Evolutionary conservation across 257 asterid genomes (phyloP).

Genomic region (Nicotiana obtusifolia): DNA sequence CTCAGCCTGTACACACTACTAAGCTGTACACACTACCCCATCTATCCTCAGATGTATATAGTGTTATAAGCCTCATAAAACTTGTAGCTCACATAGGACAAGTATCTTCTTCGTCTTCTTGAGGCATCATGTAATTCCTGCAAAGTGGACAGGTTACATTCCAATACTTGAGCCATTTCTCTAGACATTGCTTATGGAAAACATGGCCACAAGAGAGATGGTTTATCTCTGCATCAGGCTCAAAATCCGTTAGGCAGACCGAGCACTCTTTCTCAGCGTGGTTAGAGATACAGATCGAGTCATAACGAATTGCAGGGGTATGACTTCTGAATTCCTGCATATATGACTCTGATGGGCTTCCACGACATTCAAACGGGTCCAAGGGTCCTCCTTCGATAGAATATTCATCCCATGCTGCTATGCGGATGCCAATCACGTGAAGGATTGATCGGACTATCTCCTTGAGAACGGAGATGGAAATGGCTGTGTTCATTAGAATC

Average conservation of each 20-base stretch:
- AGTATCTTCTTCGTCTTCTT: conserved; percentile 52
- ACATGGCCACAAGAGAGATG: conserved; percentile 73
- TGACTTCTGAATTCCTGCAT: conserved; percentile 71
- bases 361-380: conserved; percentile 36
- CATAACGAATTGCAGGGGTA: conserved; percentile 56
- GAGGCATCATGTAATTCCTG: conserved; percentile 66
- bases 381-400: conserved; percentile 36
- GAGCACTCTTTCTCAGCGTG: conserved; percentile 54
- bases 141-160: conserved; percentile 88
- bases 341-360: conserved; percentile 53
- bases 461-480: conserved; percentile 71
- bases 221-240: conserved; percentile 62
- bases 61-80: background rate
- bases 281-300: conserved; percentile 29
- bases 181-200: conserved; percentile 70
- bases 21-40: conserved; percentile 34
- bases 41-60: background rate
- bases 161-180: conserved; percentile 83
- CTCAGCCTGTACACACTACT: conserved; percentile 31
- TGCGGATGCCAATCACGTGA: conserved; percentile 57
- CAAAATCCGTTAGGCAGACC: conserved; percentile 65
- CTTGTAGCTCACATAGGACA: conserved; percentile 67
- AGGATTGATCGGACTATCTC: conserved; percentile 67
- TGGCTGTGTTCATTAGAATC: conserved; percentile 76
- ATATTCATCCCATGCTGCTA: conserved; percentile 66